These are phyloP conservation scores for Eutrema heterophyllum DNA, from an alignment of 345 rosid species.

Conservation along the genomic window DNA sequence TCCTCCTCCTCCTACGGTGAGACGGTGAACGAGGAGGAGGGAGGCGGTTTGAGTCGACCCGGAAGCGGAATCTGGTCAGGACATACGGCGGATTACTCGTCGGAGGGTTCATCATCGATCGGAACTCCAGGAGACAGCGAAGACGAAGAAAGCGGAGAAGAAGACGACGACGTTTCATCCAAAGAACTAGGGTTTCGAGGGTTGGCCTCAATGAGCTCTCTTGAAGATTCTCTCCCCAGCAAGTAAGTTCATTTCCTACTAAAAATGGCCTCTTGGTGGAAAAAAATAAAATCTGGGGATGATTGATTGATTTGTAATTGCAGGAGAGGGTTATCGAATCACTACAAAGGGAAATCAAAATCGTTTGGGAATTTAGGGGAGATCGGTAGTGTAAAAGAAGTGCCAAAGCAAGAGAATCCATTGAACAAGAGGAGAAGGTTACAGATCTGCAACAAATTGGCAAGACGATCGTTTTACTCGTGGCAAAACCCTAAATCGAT, in stretches of 20 bases:
- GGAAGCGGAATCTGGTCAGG: conserved; percentile 33
- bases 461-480: conserved; percentile 48
- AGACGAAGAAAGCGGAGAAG: conserved; percentile 30
- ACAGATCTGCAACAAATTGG: conserved; percentile 49
- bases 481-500: conserved; percentile 72
- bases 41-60: conserved; percentile 4
- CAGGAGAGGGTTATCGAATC: conserved; percentile 86
- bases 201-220: conserved; percentile 41
- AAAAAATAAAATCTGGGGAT: neutral
- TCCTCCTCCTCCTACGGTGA: conserved; percentile 6
- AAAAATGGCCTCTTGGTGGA: neutral
- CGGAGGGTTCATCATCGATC: conserved; percentile 64
- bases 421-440: conserved; percentile 73
- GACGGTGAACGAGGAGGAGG: conserved; percentile 5
- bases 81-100: conserved; percentile 32
- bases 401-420: conserved; percentile 72
- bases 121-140: conserved; percentile 60
- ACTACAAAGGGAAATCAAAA: conserved; percentile 76
- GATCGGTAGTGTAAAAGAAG: conserved; percentile 50
- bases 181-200: conserved; percentile 8
- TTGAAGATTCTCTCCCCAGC: conserved; percentile 59
- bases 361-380: conserved; percentile 70
- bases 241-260: conserved; percentile 36
- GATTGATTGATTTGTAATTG: neutral
- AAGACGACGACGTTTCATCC: conserved; percentile 33